Conservation (phyloP, 305 asterid genomes). For the Solanum hybrid region DNA sequence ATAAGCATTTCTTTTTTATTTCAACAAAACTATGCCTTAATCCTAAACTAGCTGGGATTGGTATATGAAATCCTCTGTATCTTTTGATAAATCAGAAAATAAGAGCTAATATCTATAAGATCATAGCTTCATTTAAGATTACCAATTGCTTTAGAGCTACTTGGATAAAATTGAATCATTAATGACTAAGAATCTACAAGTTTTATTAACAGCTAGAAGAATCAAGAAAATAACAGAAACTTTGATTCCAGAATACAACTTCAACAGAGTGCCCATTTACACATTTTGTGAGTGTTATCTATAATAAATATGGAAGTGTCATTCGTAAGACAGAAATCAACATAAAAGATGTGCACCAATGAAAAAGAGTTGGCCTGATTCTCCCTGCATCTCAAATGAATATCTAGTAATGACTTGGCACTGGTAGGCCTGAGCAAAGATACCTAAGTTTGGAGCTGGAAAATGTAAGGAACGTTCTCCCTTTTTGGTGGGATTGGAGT, state of each 20-base stretch:
- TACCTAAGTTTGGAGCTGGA: not conserved
- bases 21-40: not conserved
- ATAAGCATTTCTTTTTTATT: not conserved
- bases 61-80: not conserved
- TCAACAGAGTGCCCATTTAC: not conserved
- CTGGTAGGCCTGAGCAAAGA: not conserved
- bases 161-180: not conserved
- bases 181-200: not conserved
- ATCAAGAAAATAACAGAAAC: not conserved
- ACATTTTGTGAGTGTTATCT: not conserved
- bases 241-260: not conserved
- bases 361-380: not conserved
- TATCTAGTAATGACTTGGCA: not conserved
- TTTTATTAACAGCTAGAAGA: not conserved
- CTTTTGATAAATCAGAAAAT: not conserved
- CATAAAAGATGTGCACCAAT: not conserved
- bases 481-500: not conserved
- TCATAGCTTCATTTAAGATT: not conserved
- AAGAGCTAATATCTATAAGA: not conserved
- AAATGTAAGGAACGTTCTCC: not conserved
- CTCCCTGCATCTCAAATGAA: not conserved
- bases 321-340: not conserved
- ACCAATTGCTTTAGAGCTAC: not conserved
- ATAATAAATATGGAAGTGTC: not conserved
- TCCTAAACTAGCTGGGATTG: not conserved